Conservation (phyloP, 371 early-diverging fungal species). For the Massospora cicadina region DNA sequence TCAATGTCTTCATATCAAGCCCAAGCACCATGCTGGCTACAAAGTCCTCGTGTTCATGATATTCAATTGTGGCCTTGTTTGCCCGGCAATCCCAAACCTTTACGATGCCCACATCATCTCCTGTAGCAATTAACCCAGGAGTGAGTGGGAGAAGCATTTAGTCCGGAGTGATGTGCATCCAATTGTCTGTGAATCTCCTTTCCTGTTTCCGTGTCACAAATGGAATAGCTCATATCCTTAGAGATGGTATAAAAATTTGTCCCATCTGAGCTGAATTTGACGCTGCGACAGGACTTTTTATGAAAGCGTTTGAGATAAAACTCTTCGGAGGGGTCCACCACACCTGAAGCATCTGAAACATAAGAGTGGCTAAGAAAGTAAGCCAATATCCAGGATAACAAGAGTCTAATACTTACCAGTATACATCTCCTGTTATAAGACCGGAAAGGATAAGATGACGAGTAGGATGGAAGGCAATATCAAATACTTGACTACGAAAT, state of each 20-base stretch:
- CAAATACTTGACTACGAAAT: constrained; percentile 34
- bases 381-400: background rate
- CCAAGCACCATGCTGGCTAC: constrained; percentile 65
- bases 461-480: constrained; percentile 52
- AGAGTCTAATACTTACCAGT: constrained; percentile 35
- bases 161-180: background rate
- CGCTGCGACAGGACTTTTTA: background rate
- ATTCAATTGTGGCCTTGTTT: constrained; percentile 41
- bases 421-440: constrained; percentile 53
- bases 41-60: constrained; percentile 67
- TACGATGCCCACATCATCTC: constrained; percentile 9
- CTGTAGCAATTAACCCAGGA: constrained; percentile 4
- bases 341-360: background rate
- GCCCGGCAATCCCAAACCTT: constrained; percentile 70
- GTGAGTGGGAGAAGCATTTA: background rate
- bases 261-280: background rate
- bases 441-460: constrained; percentile 50
- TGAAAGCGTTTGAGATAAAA: background rate
- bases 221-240: background rate
- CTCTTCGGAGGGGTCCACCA: background rate
- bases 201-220: background rate
- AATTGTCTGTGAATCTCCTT: background rate
- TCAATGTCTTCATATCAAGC: constrained; percentile 38
- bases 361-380: background rate
- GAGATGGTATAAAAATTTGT: background rate